Evolutionary conservation across 73 alveolate species (phyloP), one percentile per base, ranked within the genome.

Genomic region (Paramecium caudatum): DNA sequence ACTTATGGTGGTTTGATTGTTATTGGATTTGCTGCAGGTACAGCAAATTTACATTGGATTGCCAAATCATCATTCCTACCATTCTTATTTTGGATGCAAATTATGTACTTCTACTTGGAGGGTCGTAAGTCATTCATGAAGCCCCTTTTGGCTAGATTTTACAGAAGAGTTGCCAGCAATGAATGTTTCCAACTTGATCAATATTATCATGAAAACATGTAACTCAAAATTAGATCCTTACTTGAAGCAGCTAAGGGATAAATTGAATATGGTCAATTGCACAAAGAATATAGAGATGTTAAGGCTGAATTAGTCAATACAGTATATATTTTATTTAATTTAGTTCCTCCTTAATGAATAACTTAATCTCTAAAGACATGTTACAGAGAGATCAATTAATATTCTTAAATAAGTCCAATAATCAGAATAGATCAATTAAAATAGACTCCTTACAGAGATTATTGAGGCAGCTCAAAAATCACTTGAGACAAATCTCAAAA

Each of bases 151-250:
- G 82, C 82, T 33, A 86, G 93, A 86, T 86, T 86, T 61, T 86
- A 86, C 43, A 86, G 93, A 86, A 86, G 93, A 86, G 93, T 78
- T n/a, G 93, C 93, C 41, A 90, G 81, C n/a, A 86, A 86, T 78
- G 93, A 86, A 65, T 34, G 63, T 61, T 86, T 86, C 93, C 34
- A 70, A 46, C 62, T 86, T 47, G 93, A 86, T 49, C 48, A 70
- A 62, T 86, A 49, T 61, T 86, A 86, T 63, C 93, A 86, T 49
- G 93, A 86, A 43, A 86, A 86, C 41, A 86, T 86, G 82, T 78
- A 86, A 86, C 47, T 41, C 55, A 86, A 86, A 46, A 62, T 86
- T 32, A 37, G 93, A 34, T 23, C 82, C 17, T 90, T 86, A 15
- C 19, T 86, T 9, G 36, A 47, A 61, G 68, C 46, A 41, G 84